phyloP scores from a whole-genome alignment of 179 eudicot genomes.

The Camellia oleifera region DNA sequence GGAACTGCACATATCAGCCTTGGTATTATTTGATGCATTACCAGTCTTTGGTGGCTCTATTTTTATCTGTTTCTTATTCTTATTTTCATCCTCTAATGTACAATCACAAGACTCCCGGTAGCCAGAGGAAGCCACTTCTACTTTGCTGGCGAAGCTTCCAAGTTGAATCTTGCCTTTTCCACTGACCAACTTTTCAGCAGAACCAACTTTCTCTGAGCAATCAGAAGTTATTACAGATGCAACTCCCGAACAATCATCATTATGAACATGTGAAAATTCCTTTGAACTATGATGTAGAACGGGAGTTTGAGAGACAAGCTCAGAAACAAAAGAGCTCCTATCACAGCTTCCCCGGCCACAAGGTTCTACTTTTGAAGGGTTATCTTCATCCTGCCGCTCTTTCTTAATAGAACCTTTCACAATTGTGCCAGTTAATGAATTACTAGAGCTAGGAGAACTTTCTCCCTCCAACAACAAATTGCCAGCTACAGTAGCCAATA shows the following conservation, averaged over 20 bases:
- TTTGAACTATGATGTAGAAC: slow-evolving; percentile 22
- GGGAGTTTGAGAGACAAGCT: slow-evolving; percentile 37
- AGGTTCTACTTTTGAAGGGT: slow-evolving; percentile 30
- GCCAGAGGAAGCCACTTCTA: slow-evolving; percentile 28
- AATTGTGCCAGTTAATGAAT: slow-evolving; percentile 19
- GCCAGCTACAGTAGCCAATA: slow-evolving; percentile 88
- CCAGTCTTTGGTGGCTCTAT: slow-evolving; percentile 27
- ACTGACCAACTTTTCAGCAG: slow-evolving; percentile 33
- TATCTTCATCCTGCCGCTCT: slow-evolving; percentile 32
- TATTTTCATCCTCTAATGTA: slow-evolving; percentile 30
- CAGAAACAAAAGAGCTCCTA: slow-evolving; percentile 35
- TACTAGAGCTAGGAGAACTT: slow-evolving; percentile 28
- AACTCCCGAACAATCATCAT: slow-evolving; percentile 32
- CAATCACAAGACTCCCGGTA: slow-evolving; percentile 30
- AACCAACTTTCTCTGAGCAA: slow-evolving; percentile 43
- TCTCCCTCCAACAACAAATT: slow-evolving; percentile 62
- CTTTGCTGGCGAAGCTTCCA: slow-evolving; percentile 28
- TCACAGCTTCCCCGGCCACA: slow-evolving; percentile 30
- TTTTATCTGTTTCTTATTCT: slow-evolving; percentile 31
- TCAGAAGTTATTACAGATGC: slow-evolving; percentile 48
- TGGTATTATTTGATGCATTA: slow-evolving; percentile 18
- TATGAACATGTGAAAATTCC: slow-evolving; percentile 26
- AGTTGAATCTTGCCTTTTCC: slow-evolving; percentile 34
- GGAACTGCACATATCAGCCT: slow-evolving; percentile 29
- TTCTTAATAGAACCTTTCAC: slow-evolving; percentile 33